Percentiles rank a stretch among this genome's conserved stretches.
Conservation (phyloP, 2,329 filamentous ascomycete genomes). For the Camillea tinctor region DNA sequence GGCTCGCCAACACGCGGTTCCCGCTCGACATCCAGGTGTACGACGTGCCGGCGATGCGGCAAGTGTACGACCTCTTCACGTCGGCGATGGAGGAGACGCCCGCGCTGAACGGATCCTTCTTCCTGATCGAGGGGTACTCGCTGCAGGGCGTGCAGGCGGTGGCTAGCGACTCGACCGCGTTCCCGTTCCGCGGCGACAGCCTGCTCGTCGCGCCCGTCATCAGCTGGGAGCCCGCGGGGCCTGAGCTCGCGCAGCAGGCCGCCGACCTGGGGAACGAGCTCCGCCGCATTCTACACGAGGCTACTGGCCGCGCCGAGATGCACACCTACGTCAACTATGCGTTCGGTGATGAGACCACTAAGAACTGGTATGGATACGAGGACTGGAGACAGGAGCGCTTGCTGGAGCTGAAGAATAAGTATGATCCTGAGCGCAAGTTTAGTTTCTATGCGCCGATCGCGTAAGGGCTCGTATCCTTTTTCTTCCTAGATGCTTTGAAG, state of each 20-base stretch:
- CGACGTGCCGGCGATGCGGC: slow-evolving; percentile 35
- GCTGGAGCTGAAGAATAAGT: slow-evolving; percentile 35
- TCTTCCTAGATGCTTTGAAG: too few relatives aligned
- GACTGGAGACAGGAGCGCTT: slow-evolving; percentile 38
- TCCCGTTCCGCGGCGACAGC: slow-evolving; percentile 15
- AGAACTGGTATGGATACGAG: slow-evolving; percentile 38
- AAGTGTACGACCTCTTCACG: slow-evolving; percentile 38
- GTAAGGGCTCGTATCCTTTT: too few relatives aligned
- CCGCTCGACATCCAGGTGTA: slow-evolving; percentile 26
- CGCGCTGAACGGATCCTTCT: slow-evolving; percentile 26
- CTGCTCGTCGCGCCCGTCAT: slow-evolving; percentile 27
- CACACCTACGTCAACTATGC: slow-evolving; percentile 38
- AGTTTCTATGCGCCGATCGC: slow-evolving; percentile 30
- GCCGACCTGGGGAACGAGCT: slow-evolving; percentile 27
- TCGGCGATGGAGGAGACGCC: slow-evolving; percentile 31
- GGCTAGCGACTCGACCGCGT: slow-evolving; percentile 15
- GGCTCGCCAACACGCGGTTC: slow-evolving; percentile 20
- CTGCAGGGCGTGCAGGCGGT: slow-evolving; percentile 20
- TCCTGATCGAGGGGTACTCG: slow-evolving; percentile 25
- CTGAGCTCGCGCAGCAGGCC: slow-evolving; percentile 25
- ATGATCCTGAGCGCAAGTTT: slow-evolving; percentile 33
- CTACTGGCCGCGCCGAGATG: slow-evolving; percentile 19
- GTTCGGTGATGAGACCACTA: slow-evolving; percentile 27
- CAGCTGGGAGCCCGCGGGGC: slow-evolving; percentile 27
- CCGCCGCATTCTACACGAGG: slow-evolving; percentile 25